Base-by-base conservation (phyloP, 495 filamentous ascomycete genomes). In the Lichenothelia convexa region DNA sequence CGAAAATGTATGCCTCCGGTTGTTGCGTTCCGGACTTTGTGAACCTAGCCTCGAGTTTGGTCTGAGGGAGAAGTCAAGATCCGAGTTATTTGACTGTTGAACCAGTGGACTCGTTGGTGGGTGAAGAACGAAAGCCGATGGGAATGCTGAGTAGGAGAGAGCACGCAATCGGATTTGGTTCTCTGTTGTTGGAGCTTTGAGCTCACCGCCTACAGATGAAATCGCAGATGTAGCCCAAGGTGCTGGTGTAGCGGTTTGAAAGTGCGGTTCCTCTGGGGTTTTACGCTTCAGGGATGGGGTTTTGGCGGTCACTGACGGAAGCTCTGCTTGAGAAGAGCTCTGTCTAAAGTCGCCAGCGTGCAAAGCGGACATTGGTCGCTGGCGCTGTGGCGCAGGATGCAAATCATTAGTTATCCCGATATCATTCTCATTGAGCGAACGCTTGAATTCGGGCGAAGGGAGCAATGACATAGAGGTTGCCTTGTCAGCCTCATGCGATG, bases 31-130 rank as follows among this genome's bases (percentile, higher is more conserved):
- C 3, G 54, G 54, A 36, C 57, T 56, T 27, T 42, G 45, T 15
- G 57, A 55, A 2, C 40, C 38, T 5, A 58, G 53, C 13, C 41
- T 45, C 13, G 49, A 42, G 16, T 56, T 49, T 18, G 49, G 43
- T 32, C 50, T 56, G 11, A 62, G 55, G 6, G 72, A 67, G 30
- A 80, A 65, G 43, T 85, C 82, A 12, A 83, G 51, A 39, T 91
- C 85, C 5, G 85, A 78, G 46, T 84, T 86, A 52, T 76, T 92
- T 39, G 84, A 80, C 41, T 84, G 83, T 47, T 94, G 73, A 2
- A 87, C 84, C 17, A 97, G 61, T 15, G 89, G 91, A 41, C 85
- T 95, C 8, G 89, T 95, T 4, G 89, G 87, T 3, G 79, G 70
- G 52, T 85, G 80, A 30, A 89, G 73, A 15, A 80, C 63, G 54